phyloP scores from a whole-genome alignment of 371 early-diverging fungal genomes.

The Syncephalastrum contaminatum region DNA sequence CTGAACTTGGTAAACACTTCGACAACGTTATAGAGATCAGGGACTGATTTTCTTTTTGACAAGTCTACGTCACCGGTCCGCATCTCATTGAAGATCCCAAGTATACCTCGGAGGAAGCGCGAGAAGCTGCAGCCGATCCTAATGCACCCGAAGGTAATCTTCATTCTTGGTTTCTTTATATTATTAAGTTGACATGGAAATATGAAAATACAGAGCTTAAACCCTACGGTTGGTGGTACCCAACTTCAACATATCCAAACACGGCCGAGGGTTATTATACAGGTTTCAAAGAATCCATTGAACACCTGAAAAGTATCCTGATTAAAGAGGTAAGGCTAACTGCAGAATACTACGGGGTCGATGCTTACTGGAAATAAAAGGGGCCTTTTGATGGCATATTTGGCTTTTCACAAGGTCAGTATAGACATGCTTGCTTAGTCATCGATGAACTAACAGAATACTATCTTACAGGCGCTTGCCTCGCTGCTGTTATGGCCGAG shows the following conservation, averaged over 20 bases:
- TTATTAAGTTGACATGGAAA: no score
- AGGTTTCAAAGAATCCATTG: slow-evolving; percentile 63
- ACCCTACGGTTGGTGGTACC: slow-evolving; percentile 67
- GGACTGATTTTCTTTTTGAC: background rate
- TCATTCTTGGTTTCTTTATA: background rate
- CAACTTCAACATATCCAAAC: slow-evolving; percentile 14
- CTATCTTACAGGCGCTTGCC: slow-evolving; percentile 44
- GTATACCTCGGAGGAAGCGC: slow-evolving; percentile 48
- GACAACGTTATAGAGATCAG: background rate
- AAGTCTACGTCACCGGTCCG: slow-evolving; percentile 67
- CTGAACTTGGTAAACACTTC: slow-evolving; percentile 54
- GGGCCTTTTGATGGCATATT: slow-evolving; percentile 76
- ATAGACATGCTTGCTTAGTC: background rate
- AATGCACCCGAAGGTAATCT: slow-evolving; percentile 48
- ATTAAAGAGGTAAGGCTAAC: slow-evolving; percentile 39
- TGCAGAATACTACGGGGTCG: background rate
- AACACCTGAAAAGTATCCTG: slow-evolving; percentile 47
- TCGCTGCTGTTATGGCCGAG: slow-evolving; percentile 60
- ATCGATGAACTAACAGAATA: background rate
- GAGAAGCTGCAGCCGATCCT: slow-evolving; percentile 48
- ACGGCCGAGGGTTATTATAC: slow-evolving; percentile 36
- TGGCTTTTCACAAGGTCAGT: slow-evolving; percentile 68
- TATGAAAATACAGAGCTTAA: slow-evolving; percentile 31
- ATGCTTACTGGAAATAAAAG: slow-evolving; percentile 14
- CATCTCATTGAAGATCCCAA: slow-evolving; percentile 59